Evolutionary conservation across 1,284 basidiomycete genomes (phyloP), one percentile per base, ranked within the genome.

Genomic region (Ganoderma resinaceum): DNA sequence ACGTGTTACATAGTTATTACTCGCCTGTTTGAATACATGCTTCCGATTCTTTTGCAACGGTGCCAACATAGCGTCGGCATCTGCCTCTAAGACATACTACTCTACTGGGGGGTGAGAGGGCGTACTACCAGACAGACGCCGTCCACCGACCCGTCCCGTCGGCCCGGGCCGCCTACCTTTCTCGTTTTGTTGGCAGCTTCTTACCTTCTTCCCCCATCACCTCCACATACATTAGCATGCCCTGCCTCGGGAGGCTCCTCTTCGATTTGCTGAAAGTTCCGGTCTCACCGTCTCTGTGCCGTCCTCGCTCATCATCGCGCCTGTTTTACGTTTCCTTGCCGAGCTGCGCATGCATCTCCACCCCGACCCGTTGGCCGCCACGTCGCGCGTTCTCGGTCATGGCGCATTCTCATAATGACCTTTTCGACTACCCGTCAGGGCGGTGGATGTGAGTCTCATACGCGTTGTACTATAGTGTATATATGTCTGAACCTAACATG

Each of bases 391-490:
- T 82, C 66, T 82, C 80, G 1, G 78, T 26, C 71, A 77, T 26
- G n/a, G 26, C 77, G 66, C 43, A 74, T 63, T 73, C 76, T 80
- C 74, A 20, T 60, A 65, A 77, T 62, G 76, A 82, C 68, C 77
- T 84, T 70, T 85, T 83, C 73, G 68, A 84, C 53, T 84, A 85
- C 66, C 76, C 82, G 33, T 82, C 82, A 61, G 84, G 83, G 72
- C 73, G 73, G 4, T 84, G 82, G 82, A 33, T 84, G 84, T 81
- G 81, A 82, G 81, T 79, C 73, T 72, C 67, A 76, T 71, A 76
- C 76, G 35, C 76, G 75, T 62, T 76, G 72, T 73, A 76, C 52
- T 53, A 49, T 62, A n/a, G 62, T 69, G 46, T n/a, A n/a, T 78
- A 76, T 65, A 70, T 76, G 12, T 73, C 76, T 79, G 65, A 80